Percentiles rank a stretch among this genome's conserved stretches.
Conservation (phyloP, 768 basidiomycete species). For the Crassisporium funariophilum region DNA sequence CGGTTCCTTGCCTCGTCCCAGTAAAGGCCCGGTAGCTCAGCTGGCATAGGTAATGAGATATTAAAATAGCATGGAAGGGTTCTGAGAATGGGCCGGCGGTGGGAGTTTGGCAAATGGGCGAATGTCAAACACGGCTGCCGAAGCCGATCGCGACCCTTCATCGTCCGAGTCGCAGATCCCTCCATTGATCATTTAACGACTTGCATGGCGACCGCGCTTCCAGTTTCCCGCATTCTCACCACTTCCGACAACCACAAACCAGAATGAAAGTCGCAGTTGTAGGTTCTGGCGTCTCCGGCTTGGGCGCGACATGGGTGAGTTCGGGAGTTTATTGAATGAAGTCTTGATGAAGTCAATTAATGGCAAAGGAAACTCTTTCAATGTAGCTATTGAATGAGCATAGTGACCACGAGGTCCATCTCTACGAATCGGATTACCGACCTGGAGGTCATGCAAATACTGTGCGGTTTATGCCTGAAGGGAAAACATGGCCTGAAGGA, state of each 20-base stretch:
- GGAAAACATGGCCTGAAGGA: slow-evolving; percentile 31
- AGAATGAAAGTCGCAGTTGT: slow-evolving; percentile 70
- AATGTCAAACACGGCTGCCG: no score
- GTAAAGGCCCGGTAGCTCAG: slow-evolving; percentile 56
- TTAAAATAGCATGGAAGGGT: background rate
- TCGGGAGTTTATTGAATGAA: background rate
- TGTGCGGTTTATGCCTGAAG: slow-evolving; percentile 49
- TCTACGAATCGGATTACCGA: slow-evolving; percentile 68
- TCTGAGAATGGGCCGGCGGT: no score
- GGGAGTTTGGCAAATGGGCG: no score
- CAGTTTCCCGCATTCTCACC: slow-evolving; percentile 2
- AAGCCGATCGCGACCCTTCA: no score
- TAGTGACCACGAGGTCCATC: slow-evolving; percentile 73
- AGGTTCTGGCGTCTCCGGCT: slow-evolving; percentile 79
- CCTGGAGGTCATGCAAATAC: slow-evolving; percentile 83
- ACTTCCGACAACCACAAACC: slow-evolving; percentile 2
- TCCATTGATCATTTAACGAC: no score
- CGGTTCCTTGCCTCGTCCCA: slow-evolving; percentile 54
- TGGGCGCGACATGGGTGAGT: slow-evolving; percentile 73
- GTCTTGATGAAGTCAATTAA: no score
- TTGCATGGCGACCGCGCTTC: slow-evolving; percentile 12
- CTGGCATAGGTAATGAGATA: slow-evolving; percentile 38
- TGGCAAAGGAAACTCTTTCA: background rate
- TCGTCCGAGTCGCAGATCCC: no score
- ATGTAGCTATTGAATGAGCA: slow-evolving; percentile 68